phyloP scores from a whole-genome alignment of 2,329 filamentous ascomycete genomes.

The Diplodia sapinea region DNA sequence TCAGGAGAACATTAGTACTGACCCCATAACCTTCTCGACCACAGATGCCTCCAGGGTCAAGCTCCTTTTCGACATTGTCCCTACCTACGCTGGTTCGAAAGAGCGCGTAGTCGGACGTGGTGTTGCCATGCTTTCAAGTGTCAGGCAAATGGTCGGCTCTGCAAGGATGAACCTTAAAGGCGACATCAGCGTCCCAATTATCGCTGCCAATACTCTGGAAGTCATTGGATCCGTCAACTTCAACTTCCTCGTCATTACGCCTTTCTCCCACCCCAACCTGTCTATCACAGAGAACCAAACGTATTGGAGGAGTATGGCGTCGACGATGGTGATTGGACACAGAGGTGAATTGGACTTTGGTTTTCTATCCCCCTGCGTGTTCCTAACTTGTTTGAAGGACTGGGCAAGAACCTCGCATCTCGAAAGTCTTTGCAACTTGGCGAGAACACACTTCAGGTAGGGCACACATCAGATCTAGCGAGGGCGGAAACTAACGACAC shows the following conservation, averaged over 20 bases:
- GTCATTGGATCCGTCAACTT: constrained; percentile 96
- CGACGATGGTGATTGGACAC: constrained; percentile 81
- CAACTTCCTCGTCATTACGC: constrained; percentile 93
- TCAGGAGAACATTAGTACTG: constrained; percentile 90
- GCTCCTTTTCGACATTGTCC: constrained; percentile 90
- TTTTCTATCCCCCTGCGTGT: constrained; percentile 21
- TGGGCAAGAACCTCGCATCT: constrained; percentile 87
- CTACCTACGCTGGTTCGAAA: constrained; percentile 83
- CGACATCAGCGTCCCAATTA: constrained; percentile 88
- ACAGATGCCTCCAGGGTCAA: constrained; percentile 80
- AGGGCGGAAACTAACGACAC: constrained; percentile 32
- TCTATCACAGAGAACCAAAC: constrained; percentile 87
- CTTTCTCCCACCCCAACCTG: constrained; percentile 93
- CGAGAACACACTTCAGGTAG: constrained; percentile 82
- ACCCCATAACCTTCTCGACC: constrained; percentile 89
- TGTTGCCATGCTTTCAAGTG: constrained; percentile 83
- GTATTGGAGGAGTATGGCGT: constrained; percentile 92
- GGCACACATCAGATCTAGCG: constrained; percentile 7
- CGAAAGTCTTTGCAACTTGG: constrained; percentile 90
- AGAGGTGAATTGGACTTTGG: constrained; percentile 51
- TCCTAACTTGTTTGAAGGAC: constrained; percentile 62
- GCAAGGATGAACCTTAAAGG: constrained; percentile 92
- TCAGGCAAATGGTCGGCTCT: constrained; percentile 80
- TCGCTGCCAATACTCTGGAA: constrained; percentile 80
- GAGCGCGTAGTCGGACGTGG: constrained; percentile 87